Base-by-base conservation (phyloP, 352 stramenopile genomes). In the Poterioochromonas sp. region DNA sequence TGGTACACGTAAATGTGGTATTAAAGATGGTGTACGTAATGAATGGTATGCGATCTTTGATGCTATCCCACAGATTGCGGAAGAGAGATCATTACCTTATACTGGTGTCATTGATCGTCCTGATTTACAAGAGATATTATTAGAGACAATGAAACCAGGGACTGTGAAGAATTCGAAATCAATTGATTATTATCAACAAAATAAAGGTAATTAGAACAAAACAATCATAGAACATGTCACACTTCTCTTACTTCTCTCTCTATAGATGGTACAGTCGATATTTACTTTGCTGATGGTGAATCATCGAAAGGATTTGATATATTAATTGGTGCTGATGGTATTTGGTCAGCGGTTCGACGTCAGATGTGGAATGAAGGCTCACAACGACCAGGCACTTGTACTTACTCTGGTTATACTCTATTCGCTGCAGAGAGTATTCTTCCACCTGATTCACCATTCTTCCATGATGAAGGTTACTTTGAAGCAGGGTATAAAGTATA, bases 361-460 rank as follows among this genome's bases (percentile, higher is more conserved):
- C 87, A 93, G 82, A 92, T 93, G 88, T 92, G 90, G 83, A 82
- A 87, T 34, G 87, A 92, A 80, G 82, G 86, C 60, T 80, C 88
- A 20, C 85, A 88, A 3, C n/a, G 34, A 77, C 77, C 22, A 44
- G 74, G 41, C 62, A 79, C 35, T 53, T 79, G 74, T 43, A 88
- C 83, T 1, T 93, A 93, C 81, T 89, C 83, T 43, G 89, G 89
- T 39, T 93, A 93, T 83, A 93, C 89, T 29, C 86, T 91, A 0
- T 92, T 92, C 85, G 87, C 88, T 47, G 88, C 87, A 32, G 80
- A 83, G 47, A 62, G 26, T 32, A 62, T 62, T 32, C 8, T 73
- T 12, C 8, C 8, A 32, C 44, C 40, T 32, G 64, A 73, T 29
- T 29, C 8, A 8, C 12, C 12, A 8, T 62, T 34, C 51, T 62